Base-by-base conservation (phyloP, 805 yeast species). In the Starmera pachycereana region DNA sequence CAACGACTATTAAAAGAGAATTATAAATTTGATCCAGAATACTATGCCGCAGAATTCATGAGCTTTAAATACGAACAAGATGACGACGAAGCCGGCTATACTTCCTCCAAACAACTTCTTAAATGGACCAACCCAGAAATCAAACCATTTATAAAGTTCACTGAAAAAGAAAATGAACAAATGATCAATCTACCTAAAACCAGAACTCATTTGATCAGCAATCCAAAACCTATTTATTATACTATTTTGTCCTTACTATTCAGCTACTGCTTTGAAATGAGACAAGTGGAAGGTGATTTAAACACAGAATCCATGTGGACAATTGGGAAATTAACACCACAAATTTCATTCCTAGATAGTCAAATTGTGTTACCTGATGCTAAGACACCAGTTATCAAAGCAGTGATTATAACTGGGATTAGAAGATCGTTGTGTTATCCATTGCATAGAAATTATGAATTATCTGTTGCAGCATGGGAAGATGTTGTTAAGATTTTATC, bases 301-400 rank as follows among this genome's bases (percentile, higher is more conserved):
- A 86, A 76, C 13, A 77, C 84, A 5, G 98, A 92, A 58, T 82
- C 95, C 42, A 86, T 94, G 0, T 92, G 98, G 98, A 79, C 90
- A 0, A 72, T 92, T 5, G 98, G 98, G 2, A 88, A 82, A 49
- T 51, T 92, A 18, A 64, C 78, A 0, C 96, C 97, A 1, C 92
- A 86, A 51, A 60, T 90, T 32, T 57, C 88, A 8, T 77, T 70
- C 47, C 61, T 92, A 29, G 97, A 88, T 56, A 62, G 74, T 12
- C 76, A 71, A 47, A 47, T 82, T 25, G 54, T 71, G 1, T 46
- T 62, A 14, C 57, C 46, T 14, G 58, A 50, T 38, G 45, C 41
- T 4, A 43, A 37, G 12, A 41, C 29, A 30, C 35, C 53, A 2
- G 52, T 73, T 28, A 65, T 90, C 31, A 65, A 63, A 37, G 74